Evolutionary conservation across 768 basidiomycete genomes (phyloP), one percentile per base, ranked within the genome.

Genomic region (Calvatia gigantea): DNA sequence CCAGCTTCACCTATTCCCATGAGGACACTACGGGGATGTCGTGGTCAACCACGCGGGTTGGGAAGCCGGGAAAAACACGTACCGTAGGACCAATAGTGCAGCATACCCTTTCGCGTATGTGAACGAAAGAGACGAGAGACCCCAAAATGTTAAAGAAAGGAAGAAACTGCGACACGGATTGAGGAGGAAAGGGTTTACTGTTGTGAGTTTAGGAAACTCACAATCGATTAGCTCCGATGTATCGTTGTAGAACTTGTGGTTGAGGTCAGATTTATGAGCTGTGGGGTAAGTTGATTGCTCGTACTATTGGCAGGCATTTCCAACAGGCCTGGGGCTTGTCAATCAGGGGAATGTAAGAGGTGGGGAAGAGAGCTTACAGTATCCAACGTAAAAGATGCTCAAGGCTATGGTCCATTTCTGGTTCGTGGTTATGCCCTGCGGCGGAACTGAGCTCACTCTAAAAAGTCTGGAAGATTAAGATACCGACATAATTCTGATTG

Each of bases 1-100:
- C 82, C 82, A 0, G 81, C 81, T 61, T 83, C 82, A 9, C 82
- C 82, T n/a, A 83, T 82, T 6, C 82, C 82, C 61, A 83, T 68
- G 3, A 83, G 64, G 2, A 84, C 77, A n/a, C 82, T 81, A 58
- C 4, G 17, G n/a, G n/a, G n/a, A 4, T n/a, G 29, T 4, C 9
- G 25, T 47, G n/a, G 6, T 44, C n/a, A 19, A 6, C 25, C 41
- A 25, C 38, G 31, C 28, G 31, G 52, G 14, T 29, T 2, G 31
- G 44, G 29, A 21, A 25, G 17, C 23, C 32, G 47, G 11, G 37
- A 2, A 28, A 14, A 17, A 8, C 2, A 43, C 69, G 17, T 45
- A 79, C 80, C 81, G 73, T 3, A 83, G 64, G 3, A 74, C 75
- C 2, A 83, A 69, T 0, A 83, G 62, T 11, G 68, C 75, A 1